phyloP scores from a whole-genome alignment of 768 basidiomycete genomes.

The Paxillus ammoniavirescens region DNA sequence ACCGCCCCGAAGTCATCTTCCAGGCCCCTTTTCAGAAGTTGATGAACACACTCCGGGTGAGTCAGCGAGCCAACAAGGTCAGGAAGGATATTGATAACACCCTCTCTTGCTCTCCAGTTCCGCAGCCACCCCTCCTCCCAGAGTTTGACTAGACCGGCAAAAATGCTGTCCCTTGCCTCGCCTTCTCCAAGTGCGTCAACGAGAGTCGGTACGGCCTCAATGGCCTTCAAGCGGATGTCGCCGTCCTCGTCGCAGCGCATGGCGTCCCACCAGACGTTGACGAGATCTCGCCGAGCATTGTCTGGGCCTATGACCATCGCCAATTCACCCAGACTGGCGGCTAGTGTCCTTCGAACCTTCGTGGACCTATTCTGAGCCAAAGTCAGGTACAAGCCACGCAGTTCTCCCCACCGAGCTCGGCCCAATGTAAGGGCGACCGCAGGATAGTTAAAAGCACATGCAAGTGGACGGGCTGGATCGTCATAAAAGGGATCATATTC shows the following conservation, averaged over 20 bases:
- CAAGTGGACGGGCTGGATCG: constrained; percentile 70
- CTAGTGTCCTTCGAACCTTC: constrained; percentile 76
- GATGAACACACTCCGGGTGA: constrained; percentile 45
- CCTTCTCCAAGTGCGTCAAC: constrained; percentile 47
- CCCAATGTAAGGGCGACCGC: constrained; percentile 87
- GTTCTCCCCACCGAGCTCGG: constrained; percentile 64
- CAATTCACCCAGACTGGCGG: constrained; percentile 86
- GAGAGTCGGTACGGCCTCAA: constrained; percentile 65
- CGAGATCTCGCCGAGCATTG: constrained; percentile 62
- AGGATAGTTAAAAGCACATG: constrained; percentile 89
- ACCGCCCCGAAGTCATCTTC: constrained; percentile 84
- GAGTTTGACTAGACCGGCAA: constrained; percentile 44
- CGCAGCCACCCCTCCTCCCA: constrained; percentile 62
- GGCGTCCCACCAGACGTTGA: constrained; percentile 68
- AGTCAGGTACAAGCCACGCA: constrained; percentile 65
- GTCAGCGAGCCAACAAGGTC: constrained; percentile 46
- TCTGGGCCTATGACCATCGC: constrained; percentile 81
- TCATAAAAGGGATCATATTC: constrained; percentile 48
- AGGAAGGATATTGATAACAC: constrained; percentile 55
- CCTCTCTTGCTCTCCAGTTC: constrained; percentile 81
- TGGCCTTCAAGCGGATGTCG: constrained; percentile 68
- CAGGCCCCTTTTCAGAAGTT: constrained; percentile 59
- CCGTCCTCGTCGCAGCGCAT: constrained; percentile 55
- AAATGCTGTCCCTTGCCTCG: constrained; percentile 44
- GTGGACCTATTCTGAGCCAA: constrained; percentile 58